Base-by-base conservation (phyloP, 305 asterid species). In the Ajuga reptans region DNA sequence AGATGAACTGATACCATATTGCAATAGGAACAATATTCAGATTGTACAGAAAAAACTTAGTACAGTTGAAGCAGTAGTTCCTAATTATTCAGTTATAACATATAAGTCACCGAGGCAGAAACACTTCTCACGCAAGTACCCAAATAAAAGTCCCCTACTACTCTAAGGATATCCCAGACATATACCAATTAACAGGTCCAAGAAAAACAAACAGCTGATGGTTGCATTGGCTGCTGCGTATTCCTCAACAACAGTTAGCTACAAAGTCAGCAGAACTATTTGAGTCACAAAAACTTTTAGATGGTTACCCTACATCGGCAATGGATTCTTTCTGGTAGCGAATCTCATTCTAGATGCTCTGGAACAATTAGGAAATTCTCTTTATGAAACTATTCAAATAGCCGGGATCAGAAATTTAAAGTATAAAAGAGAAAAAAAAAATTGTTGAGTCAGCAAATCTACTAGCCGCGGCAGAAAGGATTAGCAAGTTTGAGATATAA, bases 381-480 rank as follows among this genome's bases (percentile, higher is more conserved):
- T 34, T 16, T 64, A 21, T 18, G 17, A 51, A 51, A 41, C 47
- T 58, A 14, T 47, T 65, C 53, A 33, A 29, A 41, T 4, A 31
- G 36, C 36, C 6, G 2, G 27, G 27, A 21, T 0, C 27, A 21
- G 27, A 21, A 21, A 1, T 5, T 31, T 31, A 31, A 31, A 31
- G 36, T 31, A 31, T 31, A 31, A 4, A 31, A 31, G 5, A 31
- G 4, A 31, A 31, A 3, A 31, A 0, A 31, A 21, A 21, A 0
- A 21, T 46, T 29, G 54, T 56, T 41, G 41, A 66, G 70, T 54
- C 64, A 67, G 76, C 50, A 78, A 67, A 39, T 42, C 47, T 39
- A 59, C 24, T 64, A 47, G 63, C 81, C 79, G 39, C 47, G 16
- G 71, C 43, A 31, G 63, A 72, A 57, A 16, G 63, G 9, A 53